These are phyloP conservation scores for Colletotrichum abscissum DNA, from an alignment of 2,329 filamentous ascomycete species.

Conservation along the genomic window DNA sequence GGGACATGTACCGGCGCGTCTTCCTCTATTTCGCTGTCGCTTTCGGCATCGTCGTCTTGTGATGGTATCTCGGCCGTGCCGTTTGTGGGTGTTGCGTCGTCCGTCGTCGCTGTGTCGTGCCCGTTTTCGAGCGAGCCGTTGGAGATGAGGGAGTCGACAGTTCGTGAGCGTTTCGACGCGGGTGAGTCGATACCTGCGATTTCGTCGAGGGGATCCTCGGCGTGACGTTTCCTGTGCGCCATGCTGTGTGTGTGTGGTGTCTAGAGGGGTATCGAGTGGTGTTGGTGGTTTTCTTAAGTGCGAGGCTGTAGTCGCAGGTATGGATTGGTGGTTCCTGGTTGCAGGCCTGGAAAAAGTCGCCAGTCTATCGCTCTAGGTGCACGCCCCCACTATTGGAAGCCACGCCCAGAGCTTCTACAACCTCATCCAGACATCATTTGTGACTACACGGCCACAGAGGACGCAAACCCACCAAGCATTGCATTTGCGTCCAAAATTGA, in stretches of 20 bases:
- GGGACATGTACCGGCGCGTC: constrained; percentile 54
- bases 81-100: constrained; percentile 37
- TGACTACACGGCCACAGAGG: background rate
- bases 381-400: constrained; percentile 12
- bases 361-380: constrained; percentile 8
- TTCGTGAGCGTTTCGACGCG: constrained; percentile 67
- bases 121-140: constrained; percentile 49
- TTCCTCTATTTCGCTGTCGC: constrained; percentile 54
- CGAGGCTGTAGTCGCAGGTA: constrained; percentile 2
- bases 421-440: background rate
- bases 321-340: background rate
- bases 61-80: constrained; percentile 34
- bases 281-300: background rate
- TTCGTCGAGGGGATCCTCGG: constrained; percentile 70
- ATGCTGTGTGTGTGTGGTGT: constrained; percentile 1
- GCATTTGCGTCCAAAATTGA: no score
- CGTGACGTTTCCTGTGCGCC: constrained; percentile 62
- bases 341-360: constrained; percentile 28
- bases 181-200: constrained; percentile 65
- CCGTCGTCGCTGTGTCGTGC: constrained; percentile 32
- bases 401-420: constrained; percentile 26
- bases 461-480: no score
- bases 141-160: constrained; percentile 53
- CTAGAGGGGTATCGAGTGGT: background rate
- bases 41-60: constrained; percentile 42